Conservation (phyloP, 345 rosid genomes). For the Salix udensis region DNA sequence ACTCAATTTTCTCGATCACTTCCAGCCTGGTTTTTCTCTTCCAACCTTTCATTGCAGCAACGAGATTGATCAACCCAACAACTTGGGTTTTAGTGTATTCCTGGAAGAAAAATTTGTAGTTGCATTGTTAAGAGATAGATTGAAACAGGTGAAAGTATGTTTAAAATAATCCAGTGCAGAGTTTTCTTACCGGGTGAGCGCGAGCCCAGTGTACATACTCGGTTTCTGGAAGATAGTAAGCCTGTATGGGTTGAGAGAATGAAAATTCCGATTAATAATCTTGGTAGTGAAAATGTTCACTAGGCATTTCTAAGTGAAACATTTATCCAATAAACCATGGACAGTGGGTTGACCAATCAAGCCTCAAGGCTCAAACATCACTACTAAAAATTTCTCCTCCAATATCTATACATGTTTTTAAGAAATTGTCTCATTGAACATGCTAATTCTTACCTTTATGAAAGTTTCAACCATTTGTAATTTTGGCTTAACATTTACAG, state of each 20-base stretch:
- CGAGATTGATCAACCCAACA: constrained; percentile 75
- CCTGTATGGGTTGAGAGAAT: constrained; percentile 42
- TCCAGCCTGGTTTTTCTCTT: constrained; percentile 88
- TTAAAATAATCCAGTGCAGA: not conserved
- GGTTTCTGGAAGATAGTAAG: constrained; percentile 91
- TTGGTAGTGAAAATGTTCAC: not conserved
- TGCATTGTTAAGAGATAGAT: not conserved
- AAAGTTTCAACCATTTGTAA: constrained; percentile 76
- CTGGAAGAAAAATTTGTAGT: constrained; percentile 27
- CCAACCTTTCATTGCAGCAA: constrained; percentile 94
- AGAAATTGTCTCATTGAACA: not conserved
- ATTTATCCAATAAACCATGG: not conserved
- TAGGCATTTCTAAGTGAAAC: not conserved
- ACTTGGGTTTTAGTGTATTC: constrained; percentile 78
- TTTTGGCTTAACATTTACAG: constrained; percentile 69
- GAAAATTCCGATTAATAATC: not conserved
- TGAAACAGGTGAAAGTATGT: not conserved
- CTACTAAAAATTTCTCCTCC: not conserved
- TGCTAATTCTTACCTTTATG: constrained; percentile 55
- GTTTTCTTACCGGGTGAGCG: constrained; percentile 71
- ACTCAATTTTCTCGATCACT: constrained; percentile 77
- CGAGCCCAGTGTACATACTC: constrained; percentile 97
- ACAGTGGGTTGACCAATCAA: not conserved
- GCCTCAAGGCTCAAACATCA: not conserved
- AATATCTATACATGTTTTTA: not conserved